Conservation (phyloP, 2,329 filamentous ascomycete species). For the Pseudogymnoascus sp. region DNA sequence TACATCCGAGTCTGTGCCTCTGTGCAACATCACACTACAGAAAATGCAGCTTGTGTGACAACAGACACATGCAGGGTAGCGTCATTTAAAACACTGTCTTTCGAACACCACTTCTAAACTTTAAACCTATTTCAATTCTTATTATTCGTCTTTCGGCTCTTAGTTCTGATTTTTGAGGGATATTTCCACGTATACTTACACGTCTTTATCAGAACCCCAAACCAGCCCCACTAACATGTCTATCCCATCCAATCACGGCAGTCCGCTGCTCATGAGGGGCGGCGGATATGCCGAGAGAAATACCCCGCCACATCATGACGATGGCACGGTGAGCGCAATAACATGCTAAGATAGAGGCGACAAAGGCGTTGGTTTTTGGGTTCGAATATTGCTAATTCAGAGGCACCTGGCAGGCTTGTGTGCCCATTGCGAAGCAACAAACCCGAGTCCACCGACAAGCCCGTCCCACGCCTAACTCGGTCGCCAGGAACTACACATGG, state of each 20-base stretch:
- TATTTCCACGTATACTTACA: not conserved
- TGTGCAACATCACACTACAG: not conserved
- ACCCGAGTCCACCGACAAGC: not conserved
- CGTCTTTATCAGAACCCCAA: not conserved
- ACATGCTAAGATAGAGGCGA: not conserved
- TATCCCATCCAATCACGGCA: not conserved
- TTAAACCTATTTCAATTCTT: not conserved
- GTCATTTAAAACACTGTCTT: not conserved
- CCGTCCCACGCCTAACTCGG: not conserved
- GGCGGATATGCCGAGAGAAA: not conserved
- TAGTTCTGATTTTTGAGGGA: not conserved
- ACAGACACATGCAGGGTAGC: not conserved
- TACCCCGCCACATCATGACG: constrained; percentile 2
- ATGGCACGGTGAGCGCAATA: not conserved
- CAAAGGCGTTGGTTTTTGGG: constrained; percentile 1
- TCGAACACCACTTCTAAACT: not conserved
- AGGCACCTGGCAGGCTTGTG: not conserved
- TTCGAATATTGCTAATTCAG: not conserved
- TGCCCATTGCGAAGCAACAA: not conserved
- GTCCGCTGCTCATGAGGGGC: not conserved
- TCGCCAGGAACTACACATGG: not conserved
- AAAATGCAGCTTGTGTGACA: not conserved
- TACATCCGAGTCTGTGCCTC: not conserved
- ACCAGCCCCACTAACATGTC: not conserved
- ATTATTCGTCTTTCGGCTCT: not conserved